Conservation (phyloP, 768 basidiomycete species). For the Leccinum uliginosum region DNA sequence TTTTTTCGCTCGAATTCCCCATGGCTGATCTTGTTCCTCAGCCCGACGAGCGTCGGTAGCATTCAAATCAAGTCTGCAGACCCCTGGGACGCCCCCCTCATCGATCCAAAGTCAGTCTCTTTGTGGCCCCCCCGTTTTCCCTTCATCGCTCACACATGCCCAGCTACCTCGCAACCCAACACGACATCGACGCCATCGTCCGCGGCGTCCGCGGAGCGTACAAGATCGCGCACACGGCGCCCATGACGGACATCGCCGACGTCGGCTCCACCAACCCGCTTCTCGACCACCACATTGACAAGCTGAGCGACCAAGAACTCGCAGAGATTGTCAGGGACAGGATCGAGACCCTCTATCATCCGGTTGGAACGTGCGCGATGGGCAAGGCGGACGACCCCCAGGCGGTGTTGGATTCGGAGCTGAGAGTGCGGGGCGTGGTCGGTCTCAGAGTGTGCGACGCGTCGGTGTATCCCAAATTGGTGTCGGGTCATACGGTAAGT, state of each 20-base stretch:
- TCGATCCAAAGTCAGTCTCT: slow-evolving; percentile 39
- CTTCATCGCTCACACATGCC: not conserved
- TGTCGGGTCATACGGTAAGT: slow-evolving; percentile 42
- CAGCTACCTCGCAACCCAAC: slow-evolving; percentile 41
- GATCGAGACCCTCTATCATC: slow-evolving; percentile 42
- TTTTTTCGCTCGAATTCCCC: not conserved
- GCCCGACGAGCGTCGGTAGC: slow-evolving; percentile 42
- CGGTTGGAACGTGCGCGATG: slow-evolving; percentile 35
- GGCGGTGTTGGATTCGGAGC: slow-evolving; percentile 41
- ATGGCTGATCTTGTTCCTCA: slow-evolving; percentile 9
- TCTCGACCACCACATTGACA: slow-evolving; percentile 37
- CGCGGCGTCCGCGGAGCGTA: slow-evolving; percentile 38
- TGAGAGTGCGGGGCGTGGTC: slow-evolving; percentile 40
- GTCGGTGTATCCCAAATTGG: slow-evolving; percentile 40
- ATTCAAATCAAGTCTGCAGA: slow-evolving; percentile 38
- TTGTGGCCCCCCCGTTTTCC: not conserved
- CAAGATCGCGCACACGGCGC: slow-evolving; percentile 36
- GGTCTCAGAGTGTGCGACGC: slow-evolving; percentile 46
- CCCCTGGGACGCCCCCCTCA: slow-evolving; percentile 38
- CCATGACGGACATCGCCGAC: slow-evolving; percentile 36
- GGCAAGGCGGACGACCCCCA: slow-evolving; percentile 35
- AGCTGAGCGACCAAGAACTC: slow-evolving; percentile 33
- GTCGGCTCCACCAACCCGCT: slow-evolving; percentile 22
- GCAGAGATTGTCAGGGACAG: slow-evolving; percentile 31
- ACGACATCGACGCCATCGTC: slow-evolving; percentile 37